Conservation (phyloP, 192 early-diverging fungal species). For the Glomus cerebriforme region DNA sequence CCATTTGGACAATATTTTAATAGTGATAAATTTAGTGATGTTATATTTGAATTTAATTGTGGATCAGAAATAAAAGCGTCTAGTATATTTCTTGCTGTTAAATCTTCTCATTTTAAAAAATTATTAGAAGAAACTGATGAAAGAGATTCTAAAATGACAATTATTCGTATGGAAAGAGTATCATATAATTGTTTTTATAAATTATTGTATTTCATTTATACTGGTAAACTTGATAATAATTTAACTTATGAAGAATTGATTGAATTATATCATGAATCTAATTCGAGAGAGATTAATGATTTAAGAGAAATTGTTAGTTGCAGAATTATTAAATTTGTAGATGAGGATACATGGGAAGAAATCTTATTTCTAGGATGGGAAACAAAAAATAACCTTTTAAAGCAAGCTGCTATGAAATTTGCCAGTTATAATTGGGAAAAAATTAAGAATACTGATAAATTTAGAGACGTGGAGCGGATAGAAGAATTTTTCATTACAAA, state of each 20-base stretch:
- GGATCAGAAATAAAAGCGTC: neutral
- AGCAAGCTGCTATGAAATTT: neutral
- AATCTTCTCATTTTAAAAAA: neutral
- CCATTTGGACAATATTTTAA: neutral
- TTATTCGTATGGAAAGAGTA: neutral
- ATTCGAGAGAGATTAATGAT: neutral
- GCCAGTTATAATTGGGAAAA: no score
- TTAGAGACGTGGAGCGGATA: no score
- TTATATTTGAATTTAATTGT: neutral
- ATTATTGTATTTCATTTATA: neutral
- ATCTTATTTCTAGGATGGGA: neutral
- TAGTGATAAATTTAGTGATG: neutral
- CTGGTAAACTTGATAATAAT: neutral
- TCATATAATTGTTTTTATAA: neutral
- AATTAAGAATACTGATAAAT: no score
- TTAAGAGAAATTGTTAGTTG: neutral
- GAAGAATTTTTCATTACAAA: no score
- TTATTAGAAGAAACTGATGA: neutral
- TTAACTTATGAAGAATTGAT: neutral
- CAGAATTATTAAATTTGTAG: neutral
- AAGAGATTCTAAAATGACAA: neutral
- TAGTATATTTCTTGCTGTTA: neutral
- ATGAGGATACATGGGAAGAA: neutral
- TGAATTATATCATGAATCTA: neutral
- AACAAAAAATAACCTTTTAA: neutral